These are phyloP conservation scores for Cordyceps militaris DNA, from an alignment of 2,329 filamentous ascomycete species.

Conservation along the genomic window DNA sequence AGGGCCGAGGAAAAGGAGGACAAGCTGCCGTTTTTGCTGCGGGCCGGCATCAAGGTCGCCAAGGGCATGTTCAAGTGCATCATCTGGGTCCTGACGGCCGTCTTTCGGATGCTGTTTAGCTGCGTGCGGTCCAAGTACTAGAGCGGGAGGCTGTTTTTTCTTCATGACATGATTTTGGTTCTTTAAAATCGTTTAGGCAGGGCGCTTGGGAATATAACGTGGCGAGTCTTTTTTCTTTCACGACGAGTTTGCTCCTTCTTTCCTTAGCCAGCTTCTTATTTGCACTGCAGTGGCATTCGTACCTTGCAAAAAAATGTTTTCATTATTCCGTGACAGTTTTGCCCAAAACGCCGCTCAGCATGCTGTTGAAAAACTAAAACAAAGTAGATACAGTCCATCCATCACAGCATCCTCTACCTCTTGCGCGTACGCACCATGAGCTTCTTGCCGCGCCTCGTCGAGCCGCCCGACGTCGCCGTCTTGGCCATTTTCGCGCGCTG, in stretches of 20 bases:
- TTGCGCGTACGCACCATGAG: constrained; percentile 57
- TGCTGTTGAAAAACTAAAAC: background rate
- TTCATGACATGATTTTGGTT: constrained; percentile 5
- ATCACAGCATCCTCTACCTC: constrained; percentile 32
- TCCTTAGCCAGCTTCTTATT: background rate
- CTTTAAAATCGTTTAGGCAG: background rate
- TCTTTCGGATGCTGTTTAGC: constrained; percentile 44
- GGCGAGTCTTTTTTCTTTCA: background rate
- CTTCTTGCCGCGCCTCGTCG: constrained; percentile 54
- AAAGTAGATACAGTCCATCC: background rate
- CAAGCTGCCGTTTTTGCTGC: constrained; percentile 43
- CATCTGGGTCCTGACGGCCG: constrained; percentile 50
- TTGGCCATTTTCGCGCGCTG: constrained; percentile 60
- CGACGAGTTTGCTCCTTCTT: background rate
- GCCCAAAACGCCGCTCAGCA: constrained; percentile 3
- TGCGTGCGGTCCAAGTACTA: constrained; percentile 41
- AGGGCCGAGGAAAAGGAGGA: constrained; percentile 36
- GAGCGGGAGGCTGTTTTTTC: constrained; percentile 3
- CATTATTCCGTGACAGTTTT: background rate
- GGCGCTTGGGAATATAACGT: background rate
- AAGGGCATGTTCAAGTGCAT: constrained; percentile 50
- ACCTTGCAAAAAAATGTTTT: background rate
- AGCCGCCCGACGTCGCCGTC: constrained; percentile 51
- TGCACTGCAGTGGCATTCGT: background rate
- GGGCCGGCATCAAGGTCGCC: constrained; percentile 43